These are phyloP conservation scores for Anaeromyces robustus DNA, from an alignment of 192 early-diverging fungal genomes.

Conservation along the genomic window DNA sequence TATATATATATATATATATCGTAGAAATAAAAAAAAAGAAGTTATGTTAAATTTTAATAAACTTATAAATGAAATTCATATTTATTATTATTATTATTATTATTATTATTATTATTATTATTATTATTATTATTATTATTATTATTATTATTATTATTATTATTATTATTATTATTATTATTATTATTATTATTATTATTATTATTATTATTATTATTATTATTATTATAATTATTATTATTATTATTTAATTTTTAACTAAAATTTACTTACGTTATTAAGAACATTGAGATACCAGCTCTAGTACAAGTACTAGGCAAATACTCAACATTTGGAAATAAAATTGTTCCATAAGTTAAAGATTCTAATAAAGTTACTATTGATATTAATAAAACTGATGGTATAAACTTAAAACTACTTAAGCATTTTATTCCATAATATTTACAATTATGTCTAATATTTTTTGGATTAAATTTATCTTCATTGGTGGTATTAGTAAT, in stretches of 20 bases:
- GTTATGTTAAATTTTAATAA: constrained; percentile 12
- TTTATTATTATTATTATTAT: not conserved
- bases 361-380: constrained; percentile 87
- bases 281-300: constrained; percentile 88
- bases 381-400: constrained; percentile 75
- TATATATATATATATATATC: no score
- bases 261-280: constrained; percentile 67
- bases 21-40: not conserved
- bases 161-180: no score
- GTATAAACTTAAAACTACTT: constrained; percentile 32
- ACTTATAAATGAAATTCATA: not conserved
- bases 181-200: no score
- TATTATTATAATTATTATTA: not conserved
- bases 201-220: no score
- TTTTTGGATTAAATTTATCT: no score
- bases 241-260: no score
- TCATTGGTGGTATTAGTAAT: no score
- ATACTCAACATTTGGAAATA: constrained; percentile 60
- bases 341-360: constrained; percentile 57
- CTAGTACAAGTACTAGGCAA: constrained; percentile 23
- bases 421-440: no score
- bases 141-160: no score
- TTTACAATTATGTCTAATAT: no score
- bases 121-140: constrained; percentile 9
- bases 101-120: constrained; percentile 19